Conservation (phyloP, 2,329 filamentous ascomycete genomes). For the Chrysoporthe puriensis region DNA sequence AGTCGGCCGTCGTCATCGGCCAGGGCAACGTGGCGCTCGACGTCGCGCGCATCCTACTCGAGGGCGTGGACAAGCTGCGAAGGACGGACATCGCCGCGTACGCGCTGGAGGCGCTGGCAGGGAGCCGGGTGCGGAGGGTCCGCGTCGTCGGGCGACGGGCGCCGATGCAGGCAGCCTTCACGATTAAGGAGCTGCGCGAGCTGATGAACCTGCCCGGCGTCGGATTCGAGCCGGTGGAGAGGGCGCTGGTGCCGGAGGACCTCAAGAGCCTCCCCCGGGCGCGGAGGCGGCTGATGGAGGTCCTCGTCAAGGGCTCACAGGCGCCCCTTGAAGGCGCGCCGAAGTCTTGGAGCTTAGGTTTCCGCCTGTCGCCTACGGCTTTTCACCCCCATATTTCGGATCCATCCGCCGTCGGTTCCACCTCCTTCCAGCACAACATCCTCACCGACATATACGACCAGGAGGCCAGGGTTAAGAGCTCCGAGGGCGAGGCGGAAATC, state of each 20-base stretch:
- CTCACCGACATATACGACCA: constrained; percentile 61
- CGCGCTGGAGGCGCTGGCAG: constrained; percentile 73
- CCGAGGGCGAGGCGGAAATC: constrained; percentile 49
- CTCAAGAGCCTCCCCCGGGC: constrained; percentile 74
- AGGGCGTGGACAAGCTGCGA: constrained; percentile 71
- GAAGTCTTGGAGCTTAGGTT: constrained; percentile 84
- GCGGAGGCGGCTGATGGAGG: constrained; percentile 76
- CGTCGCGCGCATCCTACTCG: constrained; percentile 84
- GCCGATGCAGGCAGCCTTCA: constrained; percentile 90
- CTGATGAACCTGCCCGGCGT: constrained; percentile 77
- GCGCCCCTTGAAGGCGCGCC: constrained; percentile 50
- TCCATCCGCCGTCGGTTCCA: constrained; percentile 59
- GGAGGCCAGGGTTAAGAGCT: constrained; percentile 50
- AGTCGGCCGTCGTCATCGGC: constrained; percentile 86
- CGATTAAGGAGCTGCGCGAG: constrained; percentile 92
- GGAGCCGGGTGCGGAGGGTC: constrained; percentile 77
- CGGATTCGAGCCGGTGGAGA: constrained; percentile 70
- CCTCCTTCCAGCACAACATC: constrained; percentile 67
- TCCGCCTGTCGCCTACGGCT: constrained; percentile 75
- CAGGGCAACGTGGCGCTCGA: constrained; percentile 97
- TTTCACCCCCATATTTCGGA: constrained; percentile 60
- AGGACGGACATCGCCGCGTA: constrained; percentile 89
- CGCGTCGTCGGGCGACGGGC: constrained; percentile 88
- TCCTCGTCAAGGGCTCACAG: constrained; percentile 75
- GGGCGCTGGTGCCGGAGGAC: constrained; percentile 67